A percentile compares a stretch with the other conserved stretches of the same genome.
Evolutionary conservation across 495 filamentous ascomycete species (phyloP).

Genomic region (Parachaetomium inaequale): DNA sequence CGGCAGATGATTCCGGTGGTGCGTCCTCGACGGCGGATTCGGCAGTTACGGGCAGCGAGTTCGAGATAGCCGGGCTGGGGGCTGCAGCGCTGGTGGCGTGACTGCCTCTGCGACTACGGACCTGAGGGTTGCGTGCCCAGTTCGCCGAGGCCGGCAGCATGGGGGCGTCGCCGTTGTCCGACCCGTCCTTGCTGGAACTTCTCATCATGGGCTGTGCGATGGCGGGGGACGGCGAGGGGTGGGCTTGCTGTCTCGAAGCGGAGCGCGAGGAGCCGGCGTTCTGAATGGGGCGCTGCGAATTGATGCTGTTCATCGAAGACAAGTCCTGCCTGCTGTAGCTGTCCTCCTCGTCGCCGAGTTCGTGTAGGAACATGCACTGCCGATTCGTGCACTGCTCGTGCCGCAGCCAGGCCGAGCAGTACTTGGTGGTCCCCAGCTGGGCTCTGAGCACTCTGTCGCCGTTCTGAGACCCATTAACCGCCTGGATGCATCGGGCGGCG

Average conservation of each 20-base stretch:
- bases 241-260: conserved; percentile 49
- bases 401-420: conserved; percentile 94
- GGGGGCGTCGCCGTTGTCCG: conserved; percentile 68
- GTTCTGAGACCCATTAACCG: conserved; percentile 89
- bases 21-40: conserved; percentile 36
- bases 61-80: conserved; percentile 72
- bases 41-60: conserved; percentile 53
- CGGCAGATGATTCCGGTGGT: background rate
- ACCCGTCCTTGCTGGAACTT: conserved; percentile 72
- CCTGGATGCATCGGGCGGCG: conserved; percentile 80
- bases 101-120: conserved; percentile 68
- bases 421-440: conserved; percentile 97
- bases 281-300: conserved; percentile 66
- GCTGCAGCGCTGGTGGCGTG: conserved; percentile 72
- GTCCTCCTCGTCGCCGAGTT: conserved; percentile 93
- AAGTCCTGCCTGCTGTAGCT: conserved; percentile 94
- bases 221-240: conserved; percentile 50
- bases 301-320: conserved; percentile 89
- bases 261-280: conserved; percentile 45
- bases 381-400: conserved; percentile 90
- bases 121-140: conserved; percentile 80
- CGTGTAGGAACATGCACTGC: conserved; percentile 96
- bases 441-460: conserved; percentile 82
- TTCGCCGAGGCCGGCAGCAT: conserved; percentile 88
- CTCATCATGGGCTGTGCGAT: conserved; percentile 69